Evolutionary conservation across 2,329 filamentous ascomycete species (phyloP), one percentile per base, ranked within the genome.

Genomic region (Bretziella fagacearum): DNA sequence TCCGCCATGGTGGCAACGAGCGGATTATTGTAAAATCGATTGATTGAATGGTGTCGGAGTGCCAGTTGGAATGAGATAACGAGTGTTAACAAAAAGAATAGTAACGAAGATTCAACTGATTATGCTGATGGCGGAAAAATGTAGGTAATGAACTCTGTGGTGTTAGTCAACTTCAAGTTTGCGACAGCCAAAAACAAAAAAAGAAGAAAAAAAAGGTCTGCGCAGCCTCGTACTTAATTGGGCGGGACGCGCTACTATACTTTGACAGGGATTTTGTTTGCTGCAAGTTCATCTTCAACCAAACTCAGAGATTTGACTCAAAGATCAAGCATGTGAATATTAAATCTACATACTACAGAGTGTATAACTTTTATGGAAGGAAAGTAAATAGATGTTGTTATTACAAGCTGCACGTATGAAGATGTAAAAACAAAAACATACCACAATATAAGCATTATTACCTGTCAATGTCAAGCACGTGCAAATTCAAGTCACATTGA

Each of bases 1-100:
- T 73, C 67, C 32, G 73, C 66, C 76, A 79, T 80, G 3, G 50
- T 65, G 53, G n/a, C 23, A 2, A 10, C 13, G 35, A n/a, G 11
- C 20, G 11, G 39, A 25, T n/a, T n/a, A n/a, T n/a, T 35, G 15
- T 7, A n/a, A 35, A 17, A n/a, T 3, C 20, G n/a, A 18, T 13
- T 35, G 13, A n/a, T 35, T 15, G 7, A 13, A 18, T n/a, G 32
- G 20, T 30, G 13, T n/a, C 32, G 32, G 32, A 3, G 20, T 35
- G 3, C 32, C 4, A 35, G 29, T 15, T 32, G n/a, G n/a, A n/a
- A n/a, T n/a, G n/a, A 35, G 13, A 17, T 3, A 18, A 35, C 8
- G 32, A n/a, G 32, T 35, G 6, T 26, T 23, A 22, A n/a, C 8
- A n/a, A 11, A 20, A 22, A 40, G 37, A 40, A 40, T 23, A 40